Evolutionary conservation across 129 eudicot genomes (phyloP), one percentile per base, ranked within the genome.

Genomic region (Rutidosis leptorrhynchoides): DNA sequence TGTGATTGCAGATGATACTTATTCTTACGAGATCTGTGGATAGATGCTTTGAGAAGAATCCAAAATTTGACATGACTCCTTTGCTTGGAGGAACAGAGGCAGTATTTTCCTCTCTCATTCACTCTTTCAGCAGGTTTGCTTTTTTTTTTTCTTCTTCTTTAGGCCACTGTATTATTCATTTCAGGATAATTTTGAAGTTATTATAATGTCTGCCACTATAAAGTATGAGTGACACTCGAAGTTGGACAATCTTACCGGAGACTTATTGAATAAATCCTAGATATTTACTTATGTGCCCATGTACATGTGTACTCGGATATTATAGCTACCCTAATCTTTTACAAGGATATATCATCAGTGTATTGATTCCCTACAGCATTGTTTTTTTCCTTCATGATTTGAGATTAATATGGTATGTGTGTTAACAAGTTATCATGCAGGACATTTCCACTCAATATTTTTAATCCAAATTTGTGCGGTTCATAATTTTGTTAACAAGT

Each of bases 61-160:
- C 99, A 5, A 93, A 89, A 79, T 93, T 93, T 75, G 99, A 93
- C 77, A 93, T 93, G 99, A 89, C 96, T 15, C 95, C 96, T 82
- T 74, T 93, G 88, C 99, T 93, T 61, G 96, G 99, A 53, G 99
- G 99, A 70, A 93, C 99, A 46, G 99, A 93, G 62, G 83, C 67
- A 6, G 90, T 93, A 26, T 93, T 93, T 78, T 93, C 96, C 11
- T 93, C 96, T 65, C 92, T 93, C 79, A 84, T 93, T 81, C 99
- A 83, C 82, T 89, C 93, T 49, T 93, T 86, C 83, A 86, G 95
- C 73, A 84, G 92, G 99, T 93, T 52, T 74, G 86, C 63, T 28
- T 64, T 73, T 57, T 67, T 28, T 64, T 73, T 57, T 67, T 37
- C 62, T 5, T 64, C 26, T 2, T 27, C 17, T 16, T 12, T 58